A percentile compares a stretch with the other conserved stretches of the same genome.
Conservation (phyloP, 352 stramenopile genomes). For the Globisporangium nunn region DNA sequence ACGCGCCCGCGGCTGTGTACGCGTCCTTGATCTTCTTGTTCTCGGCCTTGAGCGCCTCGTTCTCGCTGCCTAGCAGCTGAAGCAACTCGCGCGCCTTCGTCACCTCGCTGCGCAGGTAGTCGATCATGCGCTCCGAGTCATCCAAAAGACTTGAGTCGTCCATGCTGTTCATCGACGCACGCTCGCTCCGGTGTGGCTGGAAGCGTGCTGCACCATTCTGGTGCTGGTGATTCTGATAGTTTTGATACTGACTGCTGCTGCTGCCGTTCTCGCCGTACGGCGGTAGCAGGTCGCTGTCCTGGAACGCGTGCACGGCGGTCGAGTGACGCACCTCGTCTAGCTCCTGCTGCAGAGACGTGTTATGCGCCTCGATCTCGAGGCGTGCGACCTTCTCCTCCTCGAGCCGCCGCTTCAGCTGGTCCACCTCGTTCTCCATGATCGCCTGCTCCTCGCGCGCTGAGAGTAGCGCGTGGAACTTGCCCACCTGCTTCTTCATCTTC, state of each 20-base stretch:
- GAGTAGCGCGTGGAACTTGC: conserved; percentile 57
- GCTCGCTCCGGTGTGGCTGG: conserved; percentile 7
- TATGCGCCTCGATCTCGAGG: conserved; percentile 65
- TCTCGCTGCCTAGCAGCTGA: conserved; percentile 56
- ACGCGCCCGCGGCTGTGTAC: conserved; percentile 88
- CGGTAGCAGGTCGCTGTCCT: conserved; percentile 36
- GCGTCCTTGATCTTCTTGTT: conserved; percentile 91
- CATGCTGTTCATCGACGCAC: conserved; percentile 25
- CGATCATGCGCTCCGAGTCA: conserved; percentile 81
- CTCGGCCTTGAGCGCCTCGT: conserved; percentile 78
- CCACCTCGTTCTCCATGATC: conserved; percentile 71
- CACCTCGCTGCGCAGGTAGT: conserved; percentile 75
- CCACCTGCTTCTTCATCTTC: conserved; percentile 77
- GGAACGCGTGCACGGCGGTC: conserved; percentile 23
- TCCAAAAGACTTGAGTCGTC: conserved; percentile 68
- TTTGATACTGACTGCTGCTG: background rate
- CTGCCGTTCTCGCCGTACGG: conserved; percentile 15
- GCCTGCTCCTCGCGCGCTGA: conserved; percentile 59
- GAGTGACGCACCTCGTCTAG: conserved; percentile 54
- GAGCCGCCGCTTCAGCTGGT: conserved; percentile 61
- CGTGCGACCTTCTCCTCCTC: conserved; percentile 74
- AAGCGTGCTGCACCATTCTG: background rate
- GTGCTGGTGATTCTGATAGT: no score
- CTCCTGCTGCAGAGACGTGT: conserved; percentile 66
- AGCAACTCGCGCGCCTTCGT: conserved; percentile 70